Percentiles rank a stretch among this genome's conserved stretches.
Conservation (phyloP, 441 rosid genomes). For the Erysimum pusillum region DNA sequence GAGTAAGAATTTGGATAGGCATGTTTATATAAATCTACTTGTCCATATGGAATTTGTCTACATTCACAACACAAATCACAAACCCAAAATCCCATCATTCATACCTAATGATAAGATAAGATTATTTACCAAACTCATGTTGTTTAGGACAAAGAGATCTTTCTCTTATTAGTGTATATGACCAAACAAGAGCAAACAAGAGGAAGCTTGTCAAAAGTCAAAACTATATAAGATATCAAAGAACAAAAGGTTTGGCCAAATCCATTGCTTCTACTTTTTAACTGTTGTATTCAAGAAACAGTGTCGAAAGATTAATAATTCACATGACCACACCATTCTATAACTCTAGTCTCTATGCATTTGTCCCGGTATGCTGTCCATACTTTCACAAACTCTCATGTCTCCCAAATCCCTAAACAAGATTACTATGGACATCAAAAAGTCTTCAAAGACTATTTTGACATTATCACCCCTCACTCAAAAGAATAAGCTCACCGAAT, state of each 20-base stretch:
- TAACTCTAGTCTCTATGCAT: conserved; percentile 47
- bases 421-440: conserved; percentile 29
- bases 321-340: conserved; percentile 36
- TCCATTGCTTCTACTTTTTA: conserved; percentile 49
- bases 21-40: conserved; percentile 46
- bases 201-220: conserved; percentile 38
- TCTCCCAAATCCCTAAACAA: conserved; percentile 45
- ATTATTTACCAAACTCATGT: conserved; percentile 37
- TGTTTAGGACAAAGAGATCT: conserved; percentile 41
- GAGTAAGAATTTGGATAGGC: conserved; percentile 32
- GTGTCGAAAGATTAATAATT: conserved; percentile 48
- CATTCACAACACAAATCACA: conserved; percentile 29
- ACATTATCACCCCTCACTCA: conserved; percentile 10
- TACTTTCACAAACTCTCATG: conserved; percentile 44
- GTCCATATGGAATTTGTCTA: conserved; percentile 61
- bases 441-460: background rate
- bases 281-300: conserved; percentile 44
- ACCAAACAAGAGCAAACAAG: conserved; percentile 53
- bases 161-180: conserved; percentile 2
- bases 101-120: conserved; percentile 30
- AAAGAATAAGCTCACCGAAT: conserved; percentile 4
- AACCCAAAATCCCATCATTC: conserved; percentile 48
- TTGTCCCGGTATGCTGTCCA: conserved; percentile 49
- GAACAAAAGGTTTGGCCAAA: conserved; percentile 46
- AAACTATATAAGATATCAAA: conserved; percentile 15